Conservation (phyloP, 148 eudicot species). For the Salicornia ramosissima region DNA sequence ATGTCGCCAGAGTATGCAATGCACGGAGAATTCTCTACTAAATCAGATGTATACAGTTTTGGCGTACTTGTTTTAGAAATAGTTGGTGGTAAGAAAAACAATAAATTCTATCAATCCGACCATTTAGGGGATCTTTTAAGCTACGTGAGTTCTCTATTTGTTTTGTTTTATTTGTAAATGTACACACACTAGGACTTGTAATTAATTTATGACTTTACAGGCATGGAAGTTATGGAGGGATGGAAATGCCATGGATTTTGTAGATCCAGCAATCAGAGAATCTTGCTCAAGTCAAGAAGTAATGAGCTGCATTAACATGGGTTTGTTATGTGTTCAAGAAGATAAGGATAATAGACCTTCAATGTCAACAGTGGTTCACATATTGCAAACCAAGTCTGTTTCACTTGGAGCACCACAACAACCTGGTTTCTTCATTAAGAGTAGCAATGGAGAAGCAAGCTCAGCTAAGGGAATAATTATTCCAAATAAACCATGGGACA, state of each 20-base stretch:
- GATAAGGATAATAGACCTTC: constrained; percentile 28
- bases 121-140: constrained; percentile 32
- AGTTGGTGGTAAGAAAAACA: constrained; percentile 27
- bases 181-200: too few species aligned
- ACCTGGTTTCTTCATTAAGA: constrained; percentile 21
- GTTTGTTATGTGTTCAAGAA: constrained; percentile 37
- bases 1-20: constrained; percentile 41
- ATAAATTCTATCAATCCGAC: constrained; percentile 25
- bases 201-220: constrained; percentile 2
- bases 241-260: constrained; percentile 22
- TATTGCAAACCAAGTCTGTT: constrained; percentile 24
- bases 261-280: constrained; percentile 28
- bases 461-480: too few species aligned
- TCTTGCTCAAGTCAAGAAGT: constrained; percentile 26
- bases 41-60: constrained; percentile 36
- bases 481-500: too few species aligned
- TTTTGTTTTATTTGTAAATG: too few species aligned
- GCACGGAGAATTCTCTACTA: too few species aligned
- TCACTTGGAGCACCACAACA: constrained; percentile 21
- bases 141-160: constrained; percentile 30
- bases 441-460: too few species aligned
- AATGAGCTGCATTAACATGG: constrained; percentile 31
- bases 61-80: constrained; percentile 35
- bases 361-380: constrained; percentile 27
- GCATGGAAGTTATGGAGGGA: constrained; percentile 38